Evolutionary conservation across 306 rosid genomes (phyloP).

Genomic region (Fragaria ananassa): DNA sequence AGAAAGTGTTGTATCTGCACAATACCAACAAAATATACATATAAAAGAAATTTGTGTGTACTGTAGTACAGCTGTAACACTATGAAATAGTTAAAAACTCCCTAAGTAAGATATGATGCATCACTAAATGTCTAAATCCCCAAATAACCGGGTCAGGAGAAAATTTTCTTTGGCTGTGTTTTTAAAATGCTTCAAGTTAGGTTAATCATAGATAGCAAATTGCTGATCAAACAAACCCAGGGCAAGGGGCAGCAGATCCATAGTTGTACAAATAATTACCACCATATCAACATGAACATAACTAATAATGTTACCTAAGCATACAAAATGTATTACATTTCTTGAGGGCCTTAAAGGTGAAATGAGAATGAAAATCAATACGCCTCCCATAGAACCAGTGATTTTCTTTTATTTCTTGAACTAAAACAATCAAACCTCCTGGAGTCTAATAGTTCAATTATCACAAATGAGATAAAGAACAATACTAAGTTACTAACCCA

Average conservation of each 20-base stretch:
- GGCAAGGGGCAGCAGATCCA: not conserved
- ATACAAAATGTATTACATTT: not conserved
- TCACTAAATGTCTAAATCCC: not conserved
- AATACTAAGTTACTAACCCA: slow-evolving; percentile 51
- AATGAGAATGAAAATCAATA: not conserved
- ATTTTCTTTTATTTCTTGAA: not conserved
- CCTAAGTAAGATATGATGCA: not conserved
- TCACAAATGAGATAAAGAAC: slow-evolving; percentile 14
- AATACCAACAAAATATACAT: slow-evolving; percentile 27
- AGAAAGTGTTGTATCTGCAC: slow-evolving; percentile 86
- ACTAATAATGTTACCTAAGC: not conserved
- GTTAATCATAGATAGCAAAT: not conserved
- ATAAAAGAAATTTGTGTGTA: slow-evolving; percentile 22
- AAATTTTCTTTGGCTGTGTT: not conserved
- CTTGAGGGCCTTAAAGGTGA: not conserved
- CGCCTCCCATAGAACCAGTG: not conserved
- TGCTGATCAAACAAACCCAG: not conserved
- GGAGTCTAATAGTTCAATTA: not conserved
- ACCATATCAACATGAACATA: not conserved
- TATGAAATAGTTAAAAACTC: not conserved
- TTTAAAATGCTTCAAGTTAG: not conserved
- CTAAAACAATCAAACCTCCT: not conserved
- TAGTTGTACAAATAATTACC: not conserved
- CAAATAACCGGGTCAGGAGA: not conserved
- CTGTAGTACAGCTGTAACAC: not conserved